Conservation (phyloP, 352 stramenopile genomes). For the Pythium scleroteichum region DNA sequence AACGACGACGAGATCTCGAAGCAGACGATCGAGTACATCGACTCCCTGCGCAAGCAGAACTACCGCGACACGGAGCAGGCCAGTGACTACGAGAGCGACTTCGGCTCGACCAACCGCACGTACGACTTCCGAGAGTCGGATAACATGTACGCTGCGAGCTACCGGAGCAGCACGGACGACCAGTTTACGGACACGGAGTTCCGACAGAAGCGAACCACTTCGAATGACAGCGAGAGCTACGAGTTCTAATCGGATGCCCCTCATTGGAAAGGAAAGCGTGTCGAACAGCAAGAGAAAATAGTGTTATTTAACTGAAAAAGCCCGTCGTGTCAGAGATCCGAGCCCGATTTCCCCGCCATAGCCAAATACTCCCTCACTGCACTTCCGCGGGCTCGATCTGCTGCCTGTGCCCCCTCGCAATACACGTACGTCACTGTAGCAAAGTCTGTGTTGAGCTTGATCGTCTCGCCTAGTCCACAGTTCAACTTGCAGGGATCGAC, state of each 20-base stretch:
- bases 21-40: slow-evolving; percentile 28
- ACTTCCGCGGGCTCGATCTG: neutral
- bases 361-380: neutral
- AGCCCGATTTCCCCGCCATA: neutral
- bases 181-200: slow-evolving; percentile 27
- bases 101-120: slow-evolving; percentile 18
- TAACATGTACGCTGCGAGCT: slow-evolving; percentile 14
- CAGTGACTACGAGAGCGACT: slow-evolving; percentile 25
- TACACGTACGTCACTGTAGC: too few species aligned
- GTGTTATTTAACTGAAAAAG: slow-evolving; percentile 30
- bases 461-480: too few species aligned
- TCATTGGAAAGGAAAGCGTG: slow-evolving; percentile 15
- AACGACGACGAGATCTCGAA: slow-evolving; percentile 27
- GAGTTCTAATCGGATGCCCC: slow-evolving; percentile 54
- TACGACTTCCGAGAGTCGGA: slow-evolving; percentile 22
- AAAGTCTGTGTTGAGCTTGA: too few species aligned
- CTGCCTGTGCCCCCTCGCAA: too few species aligned
- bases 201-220: slow-evolving; percentile 32
- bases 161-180: slow-evolving; percentile 19
- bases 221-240: slow-evolving; percentile 69
- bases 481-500: too few species aligned
- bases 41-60: slow-evolving; percentile 19
- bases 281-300: slow-evolving; percentile 13
- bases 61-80: slow-evolving; percentile 25
- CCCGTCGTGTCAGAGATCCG: neutral